Percentiles rank a stretch among this genome's conserved stretches.
phyloP scores from a whole-genome alignment of 2,329 filamentous ascomycete genomes.

The Fusarium goolgardi region DNA sequence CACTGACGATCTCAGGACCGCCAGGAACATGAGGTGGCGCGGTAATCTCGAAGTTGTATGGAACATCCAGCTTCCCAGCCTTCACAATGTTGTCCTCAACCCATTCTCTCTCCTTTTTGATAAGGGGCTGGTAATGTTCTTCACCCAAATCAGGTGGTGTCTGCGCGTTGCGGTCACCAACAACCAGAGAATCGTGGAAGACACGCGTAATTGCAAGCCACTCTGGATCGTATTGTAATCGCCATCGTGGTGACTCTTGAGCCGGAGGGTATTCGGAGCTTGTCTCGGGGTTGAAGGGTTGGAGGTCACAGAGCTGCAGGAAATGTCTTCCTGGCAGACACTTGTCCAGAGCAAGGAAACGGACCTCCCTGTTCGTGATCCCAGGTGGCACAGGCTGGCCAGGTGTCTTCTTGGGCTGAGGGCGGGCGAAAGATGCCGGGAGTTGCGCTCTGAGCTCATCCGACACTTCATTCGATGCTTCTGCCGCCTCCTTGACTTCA shows the following conservation, averaged over 20 bases:
- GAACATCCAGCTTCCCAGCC: constrained; percentile 72
- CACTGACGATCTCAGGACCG: constrained; percentile 65
- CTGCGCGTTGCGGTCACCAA: constrained; percentile 69
- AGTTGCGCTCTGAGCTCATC: constrained; percentile 77
- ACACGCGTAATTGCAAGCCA: constrained; percentile 94
- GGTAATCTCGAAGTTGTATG: constrained; percentile 80
- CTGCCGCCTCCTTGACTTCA: constrained; percentile 17
- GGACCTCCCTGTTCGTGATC: constrained; percentile 82
- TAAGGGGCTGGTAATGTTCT: constrained; percentile 72
- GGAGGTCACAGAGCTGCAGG: constrained; percentile 79
- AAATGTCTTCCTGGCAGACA: constrained; percentile 84
- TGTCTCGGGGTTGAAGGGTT: constrained; percentile 56
- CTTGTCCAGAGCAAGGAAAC: constrained; percentile 93
- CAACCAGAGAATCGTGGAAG: constrained; percentile 73
- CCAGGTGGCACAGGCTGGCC: constrained; percentile 74
- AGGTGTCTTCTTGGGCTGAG: constrained; percentile 55
- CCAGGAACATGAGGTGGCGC: constrained; percentile 75
- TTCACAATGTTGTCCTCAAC: constrained; percentile 79
- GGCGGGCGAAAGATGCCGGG: constrained; percentile 76
- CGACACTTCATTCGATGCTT: constrained; percentile 58
- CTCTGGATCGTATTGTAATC: constrained; percentile 86
- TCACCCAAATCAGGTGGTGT: constrained; percentile 74
- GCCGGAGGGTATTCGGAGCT: constrained; percentile 35
- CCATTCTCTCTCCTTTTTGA: constrained; percentile 81
- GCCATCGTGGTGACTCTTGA: constrained; percentile 58